Evolutionary conservation across 2,329 filamentous ascomycete genomes (phyloP).

Genomic region (Stachybotrys chlorohalonatus): DNA sequence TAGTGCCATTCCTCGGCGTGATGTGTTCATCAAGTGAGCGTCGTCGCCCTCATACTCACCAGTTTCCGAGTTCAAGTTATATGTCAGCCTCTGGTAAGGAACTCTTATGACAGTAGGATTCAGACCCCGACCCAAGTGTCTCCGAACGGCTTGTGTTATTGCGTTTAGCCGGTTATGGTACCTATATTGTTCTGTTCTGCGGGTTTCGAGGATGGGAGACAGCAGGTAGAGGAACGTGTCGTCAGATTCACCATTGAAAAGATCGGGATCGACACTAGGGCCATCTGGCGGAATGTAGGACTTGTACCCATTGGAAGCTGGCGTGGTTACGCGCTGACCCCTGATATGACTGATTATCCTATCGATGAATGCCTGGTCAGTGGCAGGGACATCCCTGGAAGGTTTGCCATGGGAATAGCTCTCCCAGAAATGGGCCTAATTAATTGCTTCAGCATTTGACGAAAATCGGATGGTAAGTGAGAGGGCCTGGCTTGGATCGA

Average conservation of each 20-base stretch:
- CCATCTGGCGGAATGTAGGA: neutral
- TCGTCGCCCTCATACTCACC: neutral
- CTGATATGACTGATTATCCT: neutral
- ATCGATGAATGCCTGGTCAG: neutral
- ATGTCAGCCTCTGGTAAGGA: neutral
- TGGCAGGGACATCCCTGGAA: neutral
- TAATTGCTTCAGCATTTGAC: neutral
- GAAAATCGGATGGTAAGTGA: neutral
- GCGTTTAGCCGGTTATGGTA: neutral
- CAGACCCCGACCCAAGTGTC: neutral
- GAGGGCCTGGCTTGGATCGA: neutral
- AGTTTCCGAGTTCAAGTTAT: neutral
- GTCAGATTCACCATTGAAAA: neutral
- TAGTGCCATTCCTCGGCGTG: neutral
- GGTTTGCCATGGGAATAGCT: neutral
- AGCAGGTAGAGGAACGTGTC: neutral
- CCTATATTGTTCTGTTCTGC: neutral
- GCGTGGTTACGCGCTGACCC: neutral
- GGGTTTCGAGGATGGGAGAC: neutral
- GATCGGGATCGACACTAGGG: neutral
- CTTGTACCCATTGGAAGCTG: neutral
- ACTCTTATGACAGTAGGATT: neutral
- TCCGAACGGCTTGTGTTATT: neutral
- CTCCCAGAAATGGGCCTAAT: neutral
- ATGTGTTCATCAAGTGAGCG: neutral